Evolutionary conservation across 2,329 filamentous ascomycete species (phyloP), one percentile per base, ranked within the genome.

Genomic region (Venturia carpophila): DNA sequence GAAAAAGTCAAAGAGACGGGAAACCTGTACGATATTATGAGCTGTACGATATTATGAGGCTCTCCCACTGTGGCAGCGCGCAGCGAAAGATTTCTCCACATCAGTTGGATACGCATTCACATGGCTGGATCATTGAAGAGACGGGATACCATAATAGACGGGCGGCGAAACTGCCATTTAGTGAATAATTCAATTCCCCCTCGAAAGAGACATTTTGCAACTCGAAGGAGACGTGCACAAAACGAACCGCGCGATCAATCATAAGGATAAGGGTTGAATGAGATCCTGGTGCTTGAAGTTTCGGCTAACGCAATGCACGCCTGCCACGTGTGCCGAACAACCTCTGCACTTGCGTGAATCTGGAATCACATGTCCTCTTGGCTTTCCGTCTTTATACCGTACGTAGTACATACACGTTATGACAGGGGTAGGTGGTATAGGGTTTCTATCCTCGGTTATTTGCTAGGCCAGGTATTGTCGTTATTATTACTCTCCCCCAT

Each of bases 1-100:
- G 43, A 66, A 66, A 61, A 66, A n/a, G 52, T 58, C 52, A 37
- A 58, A n/a, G 30, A 58, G 17, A 58, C 15, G 52, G 17, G 30
- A 58, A n/a, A 37, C 2, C 30, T 58, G 52, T n/a, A 58, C 52
- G 52, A 58, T 58, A 34, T 37, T 58, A 37, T 58, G 52, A 58
- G 52, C 27, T n/a, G n/a, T n/a, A n/a, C n/a, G n/a, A n/a, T n/a
- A n/a, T n/a, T n/a, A n/a, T n/a, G n/a, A n/a, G n/a, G n/a, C n/a
- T n/a, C n/a, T n/a, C n/a, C n/a, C n/a, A n/a, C n/a, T n/a, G n/a
- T n/a, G n/a, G n/a, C n/a, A n/a, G n/a, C n/a, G n/a, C n/a, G 52
- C 27, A 4, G 10, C n/a, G 21, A 13, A 37, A 19, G 13, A 55
- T n/a, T 15, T 55, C 49, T 15, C 24, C n/a, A 4, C 49, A 49